Evolutionary conservation across 2,329 filamentous ascomycete genomes (phyloP), one percentile per base, ranked within the genome.

Genomic region (Beauveria caledonica): DNA sequence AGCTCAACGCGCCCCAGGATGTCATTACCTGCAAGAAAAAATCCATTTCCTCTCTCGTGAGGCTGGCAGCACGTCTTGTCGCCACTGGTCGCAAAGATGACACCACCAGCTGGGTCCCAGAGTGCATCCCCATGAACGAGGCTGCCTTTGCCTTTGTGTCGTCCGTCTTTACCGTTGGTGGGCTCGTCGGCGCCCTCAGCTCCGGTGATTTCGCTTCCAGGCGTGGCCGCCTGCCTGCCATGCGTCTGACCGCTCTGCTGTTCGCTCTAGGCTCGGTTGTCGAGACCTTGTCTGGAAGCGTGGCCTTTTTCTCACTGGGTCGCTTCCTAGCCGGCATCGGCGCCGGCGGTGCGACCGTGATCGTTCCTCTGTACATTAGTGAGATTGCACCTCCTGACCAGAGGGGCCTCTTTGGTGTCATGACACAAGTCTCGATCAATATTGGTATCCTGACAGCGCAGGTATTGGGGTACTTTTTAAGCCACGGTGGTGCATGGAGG

Each of bases 361-460:
- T 97, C 40, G 92, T 95, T 3, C 94, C 94, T 0, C 84, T 99
- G 21, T 99, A 96, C 77, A 91, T 99, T 66, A 92, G 91, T 50
- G 94, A 99, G 73, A 83, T 97, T 27, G 87, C 92, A 0, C 94
- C 93, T 4, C 85, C 85, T 0, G 76, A 79, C 17, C 83, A 87
- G 65, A 84, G 86, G 59, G 92, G 92, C 5, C 85, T 96, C 64
- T 97, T 96, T 69, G 85, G 85, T 13, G 80, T 84, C 60, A 88
- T 95, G 74, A 97, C 94, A 0, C 93, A 99, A 71, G 86, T 97
- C 69, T 92, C 92, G 74, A 92, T 92, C 77, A 97, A 97, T 69
- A 77, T 92, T 25, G 94, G 94, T 60, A 97, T 99, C 58, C 75
- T 99, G 48, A 76, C 85, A 27, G 87, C 92, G 0, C 94, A 97